These are phyloP conservation scores for Backusella morwellensis DNA, from an alignment of 192 early-diverging fungal genomes.

Conservation along the genomic window DNA sequence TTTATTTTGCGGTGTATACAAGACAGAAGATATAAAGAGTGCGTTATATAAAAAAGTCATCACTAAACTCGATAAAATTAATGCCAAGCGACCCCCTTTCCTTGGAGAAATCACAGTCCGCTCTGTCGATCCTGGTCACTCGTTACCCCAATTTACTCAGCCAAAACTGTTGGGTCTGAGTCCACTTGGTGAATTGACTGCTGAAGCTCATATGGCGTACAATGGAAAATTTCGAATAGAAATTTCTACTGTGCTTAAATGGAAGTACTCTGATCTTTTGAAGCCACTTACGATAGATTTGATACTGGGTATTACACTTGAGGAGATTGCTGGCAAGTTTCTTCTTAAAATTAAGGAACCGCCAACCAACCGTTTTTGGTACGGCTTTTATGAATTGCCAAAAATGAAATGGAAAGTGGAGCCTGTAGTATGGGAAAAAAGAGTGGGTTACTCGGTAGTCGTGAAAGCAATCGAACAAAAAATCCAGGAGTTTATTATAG, in stretches of 20 bases:
- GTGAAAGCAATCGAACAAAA: constrained; percentile 81
- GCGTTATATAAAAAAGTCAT: constrained; percentile 65
- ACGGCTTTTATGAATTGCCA: constrained; percentile 82
- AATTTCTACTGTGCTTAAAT: constrained; percentile 58
- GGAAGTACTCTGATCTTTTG: constrained; percentile 43
- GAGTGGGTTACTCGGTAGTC: constrained; percentile 72
- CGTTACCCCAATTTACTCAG: constrained; percentile 79
- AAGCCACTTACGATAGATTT: constrained; percentile 69
- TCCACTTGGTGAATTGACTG: constrained; percentile 64
- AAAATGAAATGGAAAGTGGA: constrained; percentile 70
- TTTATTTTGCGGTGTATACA: constrained; percentile 73
- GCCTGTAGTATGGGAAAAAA: constrained; percentile 82
- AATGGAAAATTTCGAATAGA: constrained; percentile 73
- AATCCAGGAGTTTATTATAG: constrained; percentile 79
- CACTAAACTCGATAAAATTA: constrained; percentile 64
- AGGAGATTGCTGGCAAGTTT: constrained; percentile 72
- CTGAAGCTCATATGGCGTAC: constrained; percentile 81
- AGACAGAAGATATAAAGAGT: constrained; percentile 59
- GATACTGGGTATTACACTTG: constrained; percentile 74
- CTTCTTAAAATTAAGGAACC: constrained; percentile 78
- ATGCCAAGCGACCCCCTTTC: constrained; percentile 64
- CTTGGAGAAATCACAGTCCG: constrained; percentile 81
- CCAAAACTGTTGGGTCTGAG: constrained; percentile 67
- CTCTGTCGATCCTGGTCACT: constrained; percentile 77
- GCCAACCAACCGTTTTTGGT: constrained; percentile 85